Evolutionary conservation across 2,329 filamentous ascomycete genomes (phyloP).

Genomic region (Penicillium sp.): DNA sequence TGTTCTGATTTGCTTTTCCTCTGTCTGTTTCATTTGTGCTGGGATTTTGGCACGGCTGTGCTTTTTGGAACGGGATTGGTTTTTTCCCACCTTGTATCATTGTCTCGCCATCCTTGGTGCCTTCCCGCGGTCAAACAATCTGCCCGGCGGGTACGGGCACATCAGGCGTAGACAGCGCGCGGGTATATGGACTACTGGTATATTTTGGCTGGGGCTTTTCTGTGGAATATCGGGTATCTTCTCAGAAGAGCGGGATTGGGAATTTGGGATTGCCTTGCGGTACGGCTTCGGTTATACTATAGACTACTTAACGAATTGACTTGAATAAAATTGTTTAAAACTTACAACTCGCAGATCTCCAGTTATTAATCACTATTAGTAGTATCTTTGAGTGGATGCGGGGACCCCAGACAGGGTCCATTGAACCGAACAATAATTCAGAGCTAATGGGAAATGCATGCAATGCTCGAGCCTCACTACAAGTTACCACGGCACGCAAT

Average conservation of each 20-base stretch:
- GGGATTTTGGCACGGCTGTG: slow-evolving; percentile 6
- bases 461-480: no score
- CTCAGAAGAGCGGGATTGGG: slow-evolving; percentile 14
- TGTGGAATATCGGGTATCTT: slow-evolving; percentile 25
- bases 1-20: slow-evolving; percentile 16
- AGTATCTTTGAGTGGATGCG: no score
- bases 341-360: not conserved
- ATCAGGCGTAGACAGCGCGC: slow-evolving; percentile 6
- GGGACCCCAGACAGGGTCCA: no score
- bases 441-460: no score
- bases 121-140: slow-evolving; percentile 12
- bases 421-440: no score
- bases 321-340: slow-evolving; percentile 13
- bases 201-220: slow-evolving; percentile 4
- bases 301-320: slow-evolving; percentile 26
- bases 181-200: not conserved
- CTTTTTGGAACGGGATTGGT: slow-evolving; percentile 8
- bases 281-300: slow-evolving; percentile 20
- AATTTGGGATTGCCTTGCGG: not conserved
- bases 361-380: no score
- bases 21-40: slow-evolving; percentile 15
- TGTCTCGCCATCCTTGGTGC: slow-evolving; percentile 10
- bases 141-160: slow-evolving; percentile 27
- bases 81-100: slow-evolving; percentile 18
- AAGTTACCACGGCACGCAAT: no score